These are phyloP conservation scores for Lachnellula suecica DNA, from an alignment of 2,329 filamentous ascomycete species.

Conservation along the genomic window DNA sequence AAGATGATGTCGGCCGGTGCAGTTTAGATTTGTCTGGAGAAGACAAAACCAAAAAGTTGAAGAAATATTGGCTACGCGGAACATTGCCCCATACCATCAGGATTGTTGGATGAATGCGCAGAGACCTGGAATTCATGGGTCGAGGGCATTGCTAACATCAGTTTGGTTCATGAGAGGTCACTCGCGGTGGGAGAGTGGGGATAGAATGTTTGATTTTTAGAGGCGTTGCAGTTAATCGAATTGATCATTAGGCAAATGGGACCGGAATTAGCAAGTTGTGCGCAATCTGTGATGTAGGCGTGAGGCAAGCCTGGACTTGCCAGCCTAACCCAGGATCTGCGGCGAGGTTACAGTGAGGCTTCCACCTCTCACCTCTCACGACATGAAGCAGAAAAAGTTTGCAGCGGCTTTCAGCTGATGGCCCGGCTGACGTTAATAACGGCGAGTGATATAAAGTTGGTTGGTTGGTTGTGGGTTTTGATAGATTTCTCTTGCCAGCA, in stretches of 20 bases:
- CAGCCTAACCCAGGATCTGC: neutral
- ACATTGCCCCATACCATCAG: conserved; percentile 15
- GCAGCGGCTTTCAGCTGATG: neutral
- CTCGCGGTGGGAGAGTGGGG: conserved; percentile 14
- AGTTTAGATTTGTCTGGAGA: conserved; percentile 59
- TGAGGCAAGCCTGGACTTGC: neutral
- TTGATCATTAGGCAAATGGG: neutral
- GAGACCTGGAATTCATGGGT: conserved; percentile 2
- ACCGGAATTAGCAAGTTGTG: neutral
- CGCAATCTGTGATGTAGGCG: neutral
- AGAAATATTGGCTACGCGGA: conserved; percentile 15
- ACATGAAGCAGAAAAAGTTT: neutral
- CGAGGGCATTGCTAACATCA: conserved; percentile 15
- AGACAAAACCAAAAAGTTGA: conserved; percentile 20
- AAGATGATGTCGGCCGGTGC: conserved; percentile 93
- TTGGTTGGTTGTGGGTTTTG: no score
- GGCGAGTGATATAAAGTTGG: neutral
- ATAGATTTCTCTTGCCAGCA: no score
- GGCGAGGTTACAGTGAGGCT: neutral
- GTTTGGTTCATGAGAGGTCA: conserved; percentile 11
- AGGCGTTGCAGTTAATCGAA: conserved; percentile 21
- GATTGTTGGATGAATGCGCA: conserved; percentile 19
- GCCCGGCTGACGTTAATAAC: neutral
- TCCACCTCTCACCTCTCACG: neutral
- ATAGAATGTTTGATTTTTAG: conserved; percentile 30